Evolutionary conservation across 2,329 filamentous ascomycete genomes (phyloP), one percentile per base, ranked within the genome.

Genomic region (Magnaporthiopsis poae): DNA sequence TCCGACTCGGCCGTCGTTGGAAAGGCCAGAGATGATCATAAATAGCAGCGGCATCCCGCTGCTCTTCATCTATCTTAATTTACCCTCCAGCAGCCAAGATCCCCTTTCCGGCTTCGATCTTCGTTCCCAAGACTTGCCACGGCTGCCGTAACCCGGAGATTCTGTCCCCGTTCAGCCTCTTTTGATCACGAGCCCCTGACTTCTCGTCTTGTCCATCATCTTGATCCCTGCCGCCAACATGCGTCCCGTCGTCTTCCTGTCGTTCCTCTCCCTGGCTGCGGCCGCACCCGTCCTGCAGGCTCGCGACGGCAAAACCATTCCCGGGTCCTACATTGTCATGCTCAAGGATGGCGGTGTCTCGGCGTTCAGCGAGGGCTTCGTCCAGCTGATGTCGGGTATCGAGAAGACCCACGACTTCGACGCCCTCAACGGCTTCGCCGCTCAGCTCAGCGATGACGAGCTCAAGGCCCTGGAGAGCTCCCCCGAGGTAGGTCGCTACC

Each of bases 311-410:
- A 65, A 71, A 59, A 70, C 75, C 59, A 75, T 81, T 66, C 76
- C 77, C 7, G 75, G 75, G 70, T 77, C 77, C 70, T 81, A 79
- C 73, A 80, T 81, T 65, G 76, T 81, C 72, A 80, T 78, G 74
- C 67, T 81, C 68, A 79, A 79, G 74, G 73, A 76, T 61, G 72
- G 68, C 74, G 46, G 46, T 11, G 46, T 56, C 15, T 67, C 69
- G 3, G 64, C 72, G 64, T 68, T 79, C 13, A 71, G 76, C 25
- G 63, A 66, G 12, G 68, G 70, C 66, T 56, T 73, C 64, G 66
- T 60, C 66, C 66, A 46, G 60, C 36, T 67, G 69, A 69, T 64
- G 66, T 70, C 63, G 69, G 73, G 66, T 31, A 29, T 65, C n/a
- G 56, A 52, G 21, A 60, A 60, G 46, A 65, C 63, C 15, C 68